phyloP scores from a whole-genome alignment of 2,329 filamentous ascomycete genomes.

The Claviceps africana region DNA sequence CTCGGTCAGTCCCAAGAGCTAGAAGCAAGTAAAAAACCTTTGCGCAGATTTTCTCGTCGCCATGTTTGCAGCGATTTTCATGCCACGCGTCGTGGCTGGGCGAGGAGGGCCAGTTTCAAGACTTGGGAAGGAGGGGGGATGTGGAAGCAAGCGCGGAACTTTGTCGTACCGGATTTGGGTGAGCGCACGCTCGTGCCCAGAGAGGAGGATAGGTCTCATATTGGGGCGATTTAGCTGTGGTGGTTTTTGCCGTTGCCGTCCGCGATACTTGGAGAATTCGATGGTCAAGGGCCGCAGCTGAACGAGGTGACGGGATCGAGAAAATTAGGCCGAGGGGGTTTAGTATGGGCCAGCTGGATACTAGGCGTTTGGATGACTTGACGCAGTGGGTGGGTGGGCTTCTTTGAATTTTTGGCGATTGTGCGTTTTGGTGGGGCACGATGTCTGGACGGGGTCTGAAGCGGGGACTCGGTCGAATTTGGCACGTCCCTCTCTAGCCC shows the following conservation, averaged over 20 bases:
- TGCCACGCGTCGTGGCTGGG: not conserved
- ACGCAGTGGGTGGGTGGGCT: constrained; percentile 12
- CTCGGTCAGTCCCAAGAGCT: constrained; percentile 1
- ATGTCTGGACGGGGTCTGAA: constrained; percentile 8
- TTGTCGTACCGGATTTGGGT: constrained; percentile 71
- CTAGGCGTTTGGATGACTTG: constrained; percentile 13
- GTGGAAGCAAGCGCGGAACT: not conserved
- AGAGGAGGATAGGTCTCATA: constrained; percentile 94
- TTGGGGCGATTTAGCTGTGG: constrained; percentile 27
- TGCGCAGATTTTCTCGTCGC: not conserved
- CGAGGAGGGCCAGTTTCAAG: not conserved
- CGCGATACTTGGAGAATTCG: not conserved
- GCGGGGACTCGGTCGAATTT: constrained; percentile 1
- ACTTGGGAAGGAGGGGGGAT: not conserved
- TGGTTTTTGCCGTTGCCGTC: constrained; percentile 2
- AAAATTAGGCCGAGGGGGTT: constrained; percentile 10
- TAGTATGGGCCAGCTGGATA: constrained; percentile 10
- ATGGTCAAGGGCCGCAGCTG: not conserved
- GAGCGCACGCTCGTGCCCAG: constrained; percentile 91
- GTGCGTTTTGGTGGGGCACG: constrained; percentile 31
- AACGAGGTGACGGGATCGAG: constrained; percentile 9
- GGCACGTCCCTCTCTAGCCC: not conserved
- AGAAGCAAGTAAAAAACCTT: not conserved
- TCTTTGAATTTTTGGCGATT: constrained; percentile 30
- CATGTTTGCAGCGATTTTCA: not conserved